These are phyloP conservation scores for Anisodus tanguticus DNA, from an alignment of 257 asterid species.

Conservation along the genomic window DNA sequence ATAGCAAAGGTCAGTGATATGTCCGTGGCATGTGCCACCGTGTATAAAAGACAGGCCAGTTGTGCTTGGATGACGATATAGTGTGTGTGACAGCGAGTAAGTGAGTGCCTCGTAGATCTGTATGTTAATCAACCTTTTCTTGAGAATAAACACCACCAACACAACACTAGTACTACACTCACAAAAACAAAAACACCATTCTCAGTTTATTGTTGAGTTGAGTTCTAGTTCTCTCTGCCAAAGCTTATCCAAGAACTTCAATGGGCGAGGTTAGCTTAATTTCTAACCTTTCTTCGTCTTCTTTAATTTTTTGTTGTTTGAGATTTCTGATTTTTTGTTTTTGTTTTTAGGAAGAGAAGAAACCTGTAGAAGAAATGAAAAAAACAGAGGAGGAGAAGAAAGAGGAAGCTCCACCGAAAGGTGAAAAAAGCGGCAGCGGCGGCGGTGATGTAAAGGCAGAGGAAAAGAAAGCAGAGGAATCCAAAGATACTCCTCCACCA, in stretches of 20 bases:
- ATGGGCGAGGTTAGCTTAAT: slow-evolving; percentile 44
- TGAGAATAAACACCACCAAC: not conserved
- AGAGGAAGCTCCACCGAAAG: not conserved
- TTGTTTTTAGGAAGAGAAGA: slow-evolving; percentile 19
- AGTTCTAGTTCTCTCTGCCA: not conserved
- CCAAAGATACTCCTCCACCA: slow-evolving; percentile 52
- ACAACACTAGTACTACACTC: not conserved
- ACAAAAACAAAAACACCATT: not conserved
- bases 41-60: slow-evolving; percentile 16
- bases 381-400: slow-evolving; percentile 52
- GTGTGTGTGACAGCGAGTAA: not conserved
- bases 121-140: not conserved
- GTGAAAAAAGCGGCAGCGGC: not conserved
- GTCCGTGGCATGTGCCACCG: not conserved
- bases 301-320: not conserved
- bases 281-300: not conserved
- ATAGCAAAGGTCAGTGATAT: not conserved
- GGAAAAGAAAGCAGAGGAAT: slow-evolving; percentile 36
- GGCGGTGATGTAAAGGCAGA: not conserved
- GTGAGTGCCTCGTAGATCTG: slow-evolving; percentile 11
- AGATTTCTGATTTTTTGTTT: not conserved
- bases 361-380: slow-evolving; percentile 34
- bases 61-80: not conserved
- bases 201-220: not conserved
- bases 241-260: not conserved